These are phyloP conservation scores for Drechslerella coelobrocha DNA, from an alignment of 2,329 filamentous ascomycete species.

Conservation along the genomic window DNA sequence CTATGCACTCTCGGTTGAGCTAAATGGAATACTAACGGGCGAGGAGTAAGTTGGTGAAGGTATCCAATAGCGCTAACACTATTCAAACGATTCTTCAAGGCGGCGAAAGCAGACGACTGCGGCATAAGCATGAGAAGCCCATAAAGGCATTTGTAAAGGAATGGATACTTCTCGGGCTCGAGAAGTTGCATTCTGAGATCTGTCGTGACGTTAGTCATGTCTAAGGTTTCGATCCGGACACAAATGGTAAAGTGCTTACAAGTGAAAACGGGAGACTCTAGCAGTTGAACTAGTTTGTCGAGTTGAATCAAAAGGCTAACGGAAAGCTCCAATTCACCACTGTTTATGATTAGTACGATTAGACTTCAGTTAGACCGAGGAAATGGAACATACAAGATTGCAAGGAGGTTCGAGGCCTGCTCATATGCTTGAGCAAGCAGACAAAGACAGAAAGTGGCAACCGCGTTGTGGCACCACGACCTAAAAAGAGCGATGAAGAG, in stretches of 20 bases:
- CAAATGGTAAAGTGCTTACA: conserved; percentile 67
- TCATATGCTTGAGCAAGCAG: conserved; percentile 96
- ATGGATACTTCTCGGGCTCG: conserved; percentile 92
- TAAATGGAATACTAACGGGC: conserved; percentile 69
- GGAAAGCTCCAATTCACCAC: conserved; percentile 96
- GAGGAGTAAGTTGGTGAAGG: conserved; percentile 75
- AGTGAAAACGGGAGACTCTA: conserved; percentile 97
- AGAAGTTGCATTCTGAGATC: conserved; percentile 92
- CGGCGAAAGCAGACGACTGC: conserved; percentile 95
- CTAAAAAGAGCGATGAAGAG: conserved; percentile 94
- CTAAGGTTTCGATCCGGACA: not conserved
- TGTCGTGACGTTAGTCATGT: conserved; percentile 57
- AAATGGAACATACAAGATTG: conserved; percentile 78
- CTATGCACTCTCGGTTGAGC: not conserved
- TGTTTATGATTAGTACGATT: conserved; percentile 58
- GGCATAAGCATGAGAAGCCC: conserved; percentile 97
- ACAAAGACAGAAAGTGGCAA: conserved; percentile 95
- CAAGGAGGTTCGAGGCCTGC: conserved; percentile 92
- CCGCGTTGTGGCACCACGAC: conserved; percentile 98
- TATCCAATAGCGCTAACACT: conserved; percentile 97
- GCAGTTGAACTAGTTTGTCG: conserved; percentile 93
- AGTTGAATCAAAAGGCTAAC: conserved; percentile 99
- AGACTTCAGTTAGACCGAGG: conserved; percentile 41
- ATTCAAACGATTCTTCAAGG: conserved; percentile 93
- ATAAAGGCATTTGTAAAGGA: conserved; percentile 97